Conservation (phyloP, 768 basidiomycete genomes). For the Agrocybe pediades region DNA sequence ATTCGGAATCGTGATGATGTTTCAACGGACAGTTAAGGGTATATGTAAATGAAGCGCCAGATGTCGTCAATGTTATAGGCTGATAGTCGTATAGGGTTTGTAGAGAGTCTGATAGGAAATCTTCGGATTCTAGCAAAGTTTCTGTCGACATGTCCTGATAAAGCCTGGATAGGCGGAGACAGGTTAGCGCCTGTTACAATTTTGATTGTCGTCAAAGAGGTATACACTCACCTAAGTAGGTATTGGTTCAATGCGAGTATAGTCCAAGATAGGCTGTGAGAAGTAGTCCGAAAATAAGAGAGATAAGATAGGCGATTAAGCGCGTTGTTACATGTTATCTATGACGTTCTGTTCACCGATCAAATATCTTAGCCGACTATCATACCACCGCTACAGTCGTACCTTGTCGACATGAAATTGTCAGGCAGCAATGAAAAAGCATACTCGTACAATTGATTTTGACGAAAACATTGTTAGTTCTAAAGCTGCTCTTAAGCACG, state of each 20-base stretch:
- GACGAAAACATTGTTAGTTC: conserved; percentile 4
- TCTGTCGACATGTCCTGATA: not conserved
- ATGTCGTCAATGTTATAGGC: conserved; percentile 60
- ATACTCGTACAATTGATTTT: conserved; percentile 8
- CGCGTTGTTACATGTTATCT: too few relatives aligned
- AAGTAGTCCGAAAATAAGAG: not conserved
- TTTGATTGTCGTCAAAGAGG: too few relatives aligned
- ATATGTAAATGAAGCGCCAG: conserved; percentile 54
- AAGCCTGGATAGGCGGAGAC: too few relatives aligned
- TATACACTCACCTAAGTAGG: too few relatives aligned
- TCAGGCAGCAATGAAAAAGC: not conserved
- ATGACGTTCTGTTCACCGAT: not conserved
- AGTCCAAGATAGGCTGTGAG: not conserved
- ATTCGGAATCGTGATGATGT: conserved; percentile 5
- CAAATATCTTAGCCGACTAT: not conserved
- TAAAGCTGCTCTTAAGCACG: conserved; percentile 37
- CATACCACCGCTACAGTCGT: not conserved
- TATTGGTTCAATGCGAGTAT: not conserved
- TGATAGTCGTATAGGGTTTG: conserved; percentile 60
- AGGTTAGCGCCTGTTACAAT: too few relatives aligned
- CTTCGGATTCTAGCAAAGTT: conserved; percentile 48
- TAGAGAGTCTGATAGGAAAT: conserved; percentile 68
- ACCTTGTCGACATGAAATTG: not conserved
- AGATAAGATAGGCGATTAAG: not conserved
- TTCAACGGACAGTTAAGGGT: conserved; percentile 8